These are phyloP conservation scores for Diaporthe amygdali DNA, from an alignment of 2,329 filamentous ascomycete genomes.

Conservation along the genomic window DNA sequence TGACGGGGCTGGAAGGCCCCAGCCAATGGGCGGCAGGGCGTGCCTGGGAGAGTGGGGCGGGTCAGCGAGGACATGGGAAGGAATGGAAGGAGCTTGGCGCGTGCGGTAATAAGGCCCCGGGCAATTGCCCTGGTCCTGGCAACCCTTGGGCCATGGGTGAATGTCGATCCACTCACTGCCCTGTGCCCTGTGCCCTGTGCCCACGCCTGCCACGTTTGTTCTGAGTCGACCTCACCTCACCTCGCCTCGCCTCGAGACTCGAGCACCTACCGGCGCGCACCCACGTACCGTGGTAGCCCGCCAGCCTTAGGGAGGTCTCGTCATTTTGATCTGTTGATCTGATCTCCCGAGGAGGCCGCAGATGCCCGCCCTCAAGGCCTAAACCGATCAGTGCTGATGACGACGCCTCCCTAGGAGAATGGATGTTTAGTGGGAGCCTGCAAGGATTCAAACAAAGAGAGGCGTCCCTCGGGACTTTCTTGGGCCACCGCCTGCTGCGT, in stretches of 20 bases:
- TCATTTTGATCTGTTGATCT: constrained; percentile 4
- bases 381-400: background rate
- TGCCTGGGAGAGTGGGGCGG: constrained; percentile 1
- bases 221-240: background rate
- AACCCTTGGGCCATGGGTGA: background rate
- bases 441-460: background rate
- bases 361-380: background rate
- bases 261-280: too few relatives aligned
- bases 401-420: background rate
- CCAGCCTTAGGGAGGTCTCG: background rate
- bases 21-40: background rate
- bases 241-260: background rate
- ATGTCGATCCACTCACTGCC: background rate
- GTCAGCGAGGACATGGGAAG: background rate
- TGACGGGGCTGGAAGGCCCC: background rate
- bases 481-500: background rate
- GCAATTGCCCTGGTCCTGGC: background rate
- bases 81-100: constrained; percentile 8
- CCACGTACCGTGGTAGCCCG: too few relatives aligned
- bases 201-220: constrained; percentile 1
- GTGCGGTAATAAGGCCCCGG: background rate
- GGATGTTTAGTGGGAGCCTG: background rate
- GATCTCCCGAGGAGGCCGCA: background rate
- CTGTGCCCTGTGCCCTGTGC: background rate
- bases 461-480: background rate